These are phyloP conservation scores for Fusarium agapanthi DNA, from an alignment of 2,329 filamentous ascomycete species.

Conservation along the genomic window DNA sequence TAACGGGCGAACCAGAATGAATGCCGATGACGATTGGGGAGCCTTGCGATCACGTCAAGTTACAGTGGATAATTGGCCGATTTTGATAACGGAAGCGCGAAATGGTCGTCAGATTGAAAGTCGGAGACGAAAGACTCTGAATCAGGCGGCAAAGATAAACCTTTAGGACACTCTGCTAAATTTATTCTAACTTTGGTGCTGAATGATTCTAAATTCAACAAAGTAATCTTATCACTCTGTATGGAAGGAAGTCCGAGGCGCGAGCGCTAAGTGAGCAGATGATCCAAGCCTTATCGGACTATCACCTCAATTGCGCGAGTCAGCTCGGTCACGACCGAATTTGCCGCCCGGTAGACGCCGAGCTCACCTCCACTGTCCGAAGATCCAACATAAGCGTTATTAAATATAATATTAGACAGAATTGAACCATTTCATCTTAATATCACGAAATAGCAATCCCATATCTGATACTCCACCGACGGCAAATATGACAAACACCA, in stretches of 20 bases:
- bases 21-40: neutral
- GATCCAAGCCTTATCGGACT: neutral
- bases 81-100: neutral
- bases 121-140: too few species aligned
- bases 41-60: constrained; percentile 21
- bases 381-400: rapidly evolving
- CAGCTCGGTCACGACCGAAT: neutral
- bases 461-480: rapidly evolving
- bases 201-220: rapidly evolving
- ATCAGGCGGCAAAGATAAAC: rapidly evolving
- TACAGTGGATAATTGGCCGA: constrained; percentile 1
- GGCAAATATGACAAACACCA: neutral
- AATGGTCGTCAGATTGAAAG: neutral
- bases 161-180: rapidly evolving
- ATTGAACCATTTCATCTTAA: neutral
- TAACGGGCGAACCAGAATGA: neutral
- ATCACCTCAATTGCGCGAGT: neutral
- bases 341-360: neutral
- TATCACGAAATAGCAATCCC: neutral
- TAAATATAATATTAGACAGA: neutral
- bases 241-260: neutral
- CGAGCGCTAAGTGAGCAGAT: neutral
- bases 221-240: neutral
- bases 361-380: neutral
- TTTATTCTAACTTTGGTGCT: rapidly evolving